phyloP scores from a whole-genome alignment of 2,329 filamentous ascomycete species.

The Arthroderma sp. region DNA sequence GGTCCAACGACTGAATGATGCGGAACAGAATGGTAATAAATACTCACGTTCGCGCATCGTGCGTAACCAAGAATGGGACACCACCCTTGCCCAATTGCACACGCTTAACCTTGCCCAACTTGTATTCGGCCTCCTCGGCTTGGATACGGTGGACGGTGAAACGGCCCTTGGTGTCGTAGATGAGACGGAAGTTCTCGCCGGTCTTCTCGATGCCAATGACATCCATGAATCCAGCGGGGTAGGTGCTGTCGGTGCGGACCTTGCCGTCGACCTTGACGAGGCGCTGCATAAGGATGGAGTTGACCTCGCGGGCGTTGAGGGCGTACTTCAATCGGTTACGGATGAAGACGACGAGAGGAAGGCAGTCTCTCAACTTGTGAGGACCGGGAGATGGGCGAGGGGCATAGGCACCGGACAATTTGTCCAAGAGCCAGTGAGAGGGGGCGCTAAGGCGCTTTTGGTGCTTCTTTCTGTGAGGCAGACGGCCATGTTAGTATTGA shows the following conservation, averaged over 20 bases:
- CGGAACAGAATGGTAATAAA: conserved; percentile 43
- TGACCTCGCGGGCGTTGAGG: conserved; percentile 95
- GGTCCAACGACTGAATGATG: conserved; percentile 99
- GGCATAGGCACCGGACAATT: conserved; percentile 81
- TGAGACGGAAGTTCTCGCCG: conserved; percentile 98
- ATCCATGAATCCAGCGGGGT: conserved; percentile 98
- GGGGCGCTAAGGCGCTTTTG: conserved; percentile 99
- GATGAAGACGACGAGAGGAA: conserved; percentile 98
- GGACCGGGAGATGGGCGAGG: conserved; percentile 67
- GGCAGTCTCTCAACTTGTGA: conserved; percentile 98
- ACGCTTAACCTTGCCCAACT: conserved; percentile 99
- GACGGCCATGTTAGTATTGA: conserved; percentile 1
- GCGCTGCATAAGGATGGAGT: conserved; percentile 97
- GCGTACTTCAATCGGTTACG: conserved; percentile 86
- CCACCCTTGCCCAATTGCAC: conserved; percentile 98
- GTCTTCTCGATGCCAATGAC: conserved; percentile 99
- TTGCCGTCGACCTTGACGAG: conserved; percentile 99
- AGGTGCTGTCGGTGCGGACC: conserved; percentile 97
- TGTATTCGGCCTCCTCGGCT: conserved; percentile 97
- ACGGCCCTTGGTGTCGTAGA: conserved; percentile 99
- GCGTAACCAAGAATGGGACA: conserved; percentile 99
- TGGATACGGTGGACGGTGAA: conserved; percentile 99
- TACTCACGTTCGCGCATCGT: conserved; percentile 99
- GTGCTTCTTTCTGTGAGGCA: conserved; percentile 71
- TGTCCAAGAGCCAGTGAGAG: conserved; percentile 99